A percentile compares a stretch with the other conserved stretches of the same genome.
phyloP scores from a whole-genome alignment of 2,329 filamentous ascomycete genomes.

The Fusarium sp. region DNA sequence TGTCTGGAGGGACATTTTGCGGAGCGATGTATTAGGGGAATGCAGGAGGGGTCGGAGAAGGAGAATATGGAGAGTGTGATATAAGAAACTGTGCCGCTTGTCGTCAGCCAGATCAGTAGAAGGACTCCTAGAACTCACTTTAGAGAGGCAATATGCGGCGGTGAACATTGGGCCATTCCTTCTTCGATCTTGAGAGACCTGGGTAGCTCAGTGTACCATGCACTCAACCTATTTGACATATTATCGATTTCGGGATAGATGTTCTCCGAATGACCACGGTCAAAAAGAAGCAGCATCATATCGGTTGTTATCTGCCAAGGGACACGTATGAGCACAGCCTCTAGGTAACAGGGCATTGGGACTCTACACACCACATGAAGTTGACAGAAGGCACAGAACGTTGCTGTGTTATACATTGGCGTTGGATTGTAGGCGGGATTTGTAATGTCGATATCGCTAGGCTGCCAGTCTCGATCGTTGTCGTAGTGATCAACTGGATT shows the following conservation, averaged over 20 bases:
- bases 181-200: background rate
- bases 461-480: background rate
- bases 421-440: background rate
- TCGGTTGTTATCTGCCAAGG: background rate
- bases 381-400: background rate
- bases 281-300: background rate
- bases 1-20: background rate
- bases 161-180: background rate
- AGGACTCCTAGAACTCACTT: background rate
- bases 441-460: background rate
- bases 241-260: background rate
- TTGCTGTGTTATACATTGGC: constrained; percentile 1
- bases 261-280: background rate
- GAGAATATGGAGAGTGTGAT: background rate
- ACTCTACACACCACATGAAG: background rate
- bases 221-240: background rate
- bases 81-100: background rate
- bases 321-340: background rate
- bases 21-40: background rate
- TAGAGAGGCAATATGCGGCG: background rate
- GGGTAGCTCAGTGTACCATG: background rate
- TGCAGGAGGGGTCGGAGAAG: background rate
- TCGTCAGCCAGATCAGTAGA: too few relatives aligned
- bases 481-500: background rate
- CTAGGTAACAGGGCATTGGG: background rate